These are phyloP conservation scores for Coemansia sp. DNA, from an alignment of 192 early-diverging fungal genomes.

Conservation along the genomic window DNA sequence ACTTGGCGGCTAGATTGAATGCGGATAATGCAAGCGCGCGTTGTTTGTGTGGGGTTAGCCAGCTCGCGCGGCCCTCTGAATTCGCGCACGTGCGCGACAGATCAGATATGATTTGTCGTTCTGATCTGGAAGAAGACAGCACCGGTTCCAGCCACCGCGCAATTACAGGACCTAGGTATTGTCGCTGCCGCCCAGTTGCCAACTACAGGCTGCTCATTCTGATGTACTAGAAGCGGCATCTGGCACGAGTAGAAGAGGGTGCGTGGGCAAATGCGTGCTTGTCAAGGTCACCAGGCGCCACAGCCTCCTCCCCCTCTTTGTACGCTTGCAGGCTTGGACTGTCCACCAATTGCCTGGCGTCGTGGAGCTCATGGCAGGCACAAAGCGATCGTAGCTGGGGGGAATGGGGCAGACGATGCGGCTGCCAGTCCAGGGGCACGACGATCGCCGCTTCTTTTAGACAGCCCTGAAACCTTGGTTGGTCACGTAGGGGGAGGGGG, in stretches of 20 bases:
- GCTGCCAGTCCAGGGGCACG: slow-evolving; percentile 5
- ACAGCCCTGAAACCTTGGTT: neutral
- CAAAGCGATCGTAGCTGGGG: neutral
- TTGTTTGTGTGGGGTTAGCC: neutral
- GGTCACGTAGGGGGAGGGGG: neutral
- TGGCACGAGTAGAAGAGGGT: neutral
- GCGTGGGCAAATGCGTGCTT: neutral
- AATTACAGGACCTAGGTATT: neutral
- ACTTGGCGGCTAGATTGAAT: neutral
- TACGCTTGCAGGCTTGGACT: neutral
- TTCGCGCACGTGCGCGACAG: slow-evolving; percentile 7
- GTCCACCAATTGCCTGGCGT: neutral
- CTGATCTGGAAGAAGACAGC: neutral
- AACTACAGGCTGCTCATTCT: neutral
- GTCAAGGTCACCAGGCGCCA: neutral
- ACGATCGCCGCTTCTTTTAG: slow-evolving; percentile 4
- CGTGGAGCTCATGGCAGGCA: neutral
- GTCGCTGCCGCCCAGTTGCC: neutral
- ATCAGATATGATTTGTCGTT: neutral
- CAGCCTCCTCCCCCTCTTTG: neutral
- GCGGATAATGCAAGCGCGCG: neutral
- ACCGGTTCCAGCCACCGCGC: neutral
- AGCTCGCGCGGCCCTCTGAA: neutral
- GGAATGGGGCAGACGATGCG: neutral
- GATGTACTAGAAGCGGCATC: neutral